Conservation (phyloP, 106 monocot genomes). For the Hemerocallis citrina region DNA sequence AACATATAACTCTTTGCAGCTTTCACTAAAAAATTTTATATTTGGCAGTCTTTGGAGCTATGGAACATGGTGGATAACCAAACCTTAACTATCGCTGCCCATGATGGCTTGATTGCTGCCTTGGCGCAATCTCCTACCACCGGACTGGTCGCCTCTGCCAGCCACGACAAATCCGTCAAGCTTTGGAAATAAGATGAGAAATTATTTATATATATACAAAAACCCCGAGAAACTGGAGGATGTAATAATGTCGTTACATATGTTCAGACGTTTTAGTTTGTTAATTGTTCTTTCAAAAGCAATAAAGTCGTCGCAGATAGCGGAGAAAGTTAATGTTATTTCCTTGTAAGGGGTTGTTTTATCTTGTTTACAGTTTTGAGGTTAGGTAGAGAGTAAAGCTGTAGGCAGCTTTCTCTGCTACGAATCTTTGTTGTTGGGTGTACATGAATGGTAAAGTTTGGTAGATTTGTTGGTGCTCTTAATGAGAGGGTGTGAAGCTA, state of each 20-base stretch:
- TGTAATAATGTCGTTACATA: not conserved
- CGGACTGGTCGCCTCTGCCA: conserved; percentile 94
- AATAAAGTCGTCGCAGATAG: not conserved
- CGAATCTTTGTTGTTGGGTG: not conserved
- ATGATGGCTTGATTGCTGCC: conserved; percentile 63
- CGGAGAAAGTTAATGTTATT: not conserved
- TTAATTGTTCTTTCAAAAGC: not conserved
- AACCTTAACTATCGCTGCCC: conserved; percentile 54
- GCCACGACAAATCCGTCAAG: conserved; percentile 92
- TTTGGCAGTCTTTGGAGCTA: conserved; percentile 65
- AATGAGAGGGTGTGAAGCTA: not conserved
- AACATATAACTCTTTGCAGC: not conserved
- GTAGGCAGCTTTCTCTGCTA: not conserved
- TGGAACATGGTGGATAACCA: conserved; percentile 70
- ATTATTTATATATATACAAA: no score
- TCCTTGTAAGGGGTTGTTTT: not conserved
- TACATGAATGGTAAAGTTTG: not conserved
- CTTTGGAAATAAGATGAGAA: conserved; percentile 74
- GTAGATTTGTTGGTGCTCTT: not conserved
- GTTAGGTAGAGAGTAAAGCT: not conserved
- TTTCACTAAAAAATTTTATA: not conserved
- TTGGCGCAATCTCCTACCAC: conserved; percentile 69
- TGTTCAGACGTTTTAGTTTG: not conserved
- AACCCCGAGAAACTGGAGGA: not conserved
- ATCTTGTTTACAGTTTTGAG: not conserved